Percentiles rank a stretch among this genome's conserved stretches.
phyloP scores from a whole-genome alignment of 345 rosid genomes.

The Murraya koenigii region DNA sequence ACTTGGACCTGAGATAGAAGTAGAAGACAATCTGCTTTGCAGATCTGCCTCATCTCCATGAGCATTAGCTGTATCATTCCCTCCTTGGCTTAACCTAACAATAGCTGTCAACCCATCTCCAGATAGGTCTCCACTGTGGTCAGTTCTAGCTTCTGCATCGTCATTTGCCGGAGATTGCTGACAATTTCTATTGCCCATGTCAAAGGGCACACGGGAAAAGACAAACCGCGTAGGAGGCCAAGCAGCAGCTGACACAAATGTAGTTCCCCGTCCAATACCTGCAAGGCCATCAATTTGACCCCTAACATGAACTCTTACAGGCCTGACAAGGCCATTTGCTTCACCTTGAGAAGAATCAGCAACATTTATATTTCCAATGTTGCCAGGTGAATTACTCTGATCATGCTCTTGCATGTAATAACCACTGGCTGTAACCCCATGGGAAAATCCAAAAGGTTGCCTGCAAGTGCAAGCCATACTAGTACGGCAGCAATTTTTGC shows the following conservation, averaged over 20 bases:
- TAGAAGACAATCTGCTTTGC: constrained; percentile 43
- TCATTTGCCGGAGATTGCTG: constrained; percentile 82
- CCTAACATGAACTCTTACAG: constrained; percentile 86
- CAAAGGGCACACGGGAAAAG: constrained; percentile 89
- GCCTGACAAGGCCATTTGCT: constrained; percentile 72
- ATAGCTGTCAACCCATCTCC: constrained; percentile 92
- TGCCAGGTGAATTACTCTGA: constrained; percentile 49
- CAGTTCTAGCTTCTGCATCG: constrained; percentile 74
- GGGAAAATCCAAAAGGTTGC: constrained; percentile 68
- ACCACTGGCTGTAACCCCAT: constrained; percentile 49
- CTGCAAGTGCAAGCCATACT: constrained; percentile 78
- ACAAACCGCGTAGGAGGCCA: constrained; percentile 93
- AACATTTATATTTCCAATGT: constrained; percentile 61
- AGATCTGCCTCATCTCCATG: constrained; percentile 56
- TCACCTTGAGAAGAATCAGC: constrained; percentile 71
- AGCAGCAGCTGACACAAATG: constrained; percentile 72
- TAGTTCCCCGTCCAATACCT: constrained; percentile 85
- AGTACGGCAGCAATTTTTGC: constrained; percentile 74
- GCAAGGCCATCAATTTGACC: constrained; percentile 96
- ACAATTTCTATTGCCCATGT: constrained; percentile 67
- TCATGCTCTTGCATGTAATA: constrained; percentile 78
- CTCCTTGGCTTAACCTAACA: constrained; percentile 84
- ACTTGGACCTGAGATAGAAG: constrained; percentile 41
- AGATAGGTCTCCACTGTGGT: constrained; percentile 66
- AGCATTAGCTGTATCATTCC: constrained; percentile 36